phyloP scores from a whole-genome alignment of 163 green algal species.

The Scenedesmus sp. region DNA sequence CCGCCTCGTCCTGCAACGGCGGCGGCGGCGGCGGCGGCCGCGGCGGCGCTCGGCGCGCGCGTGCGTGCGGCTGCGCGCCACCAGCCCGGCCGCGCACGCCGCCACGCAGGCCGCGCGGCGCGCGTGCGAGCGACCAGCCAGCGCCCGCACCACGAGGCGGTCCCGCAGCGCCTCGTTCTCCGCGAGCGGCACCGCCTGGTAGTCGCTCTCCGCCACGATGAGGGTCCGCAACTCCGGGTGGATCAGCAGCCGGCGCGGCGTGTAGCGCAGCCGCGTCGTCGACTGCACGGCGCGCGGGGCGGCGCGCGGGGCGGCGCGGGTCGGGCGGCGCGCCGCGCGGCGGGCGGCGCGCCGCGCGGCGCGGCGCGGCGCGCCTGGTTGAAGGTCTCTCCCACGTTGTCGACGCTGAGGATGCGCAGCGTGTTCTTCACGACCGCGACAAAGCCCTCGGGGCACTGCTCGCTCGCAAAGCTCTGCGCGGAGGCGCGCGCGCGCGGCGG shows the following conservation, averaged over 20 bases:
- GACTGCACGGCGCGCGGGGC: too few species aligned
- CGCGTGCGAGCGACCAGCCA: background rate
- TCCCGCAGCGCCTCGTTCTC: slow-evolving; percentile 68
- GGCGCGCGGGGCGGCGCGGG: too few species aligned
- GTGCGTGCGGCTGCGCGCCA: too few species aligned
- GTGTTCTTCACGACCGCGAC: slow-evolving; percentile 88
- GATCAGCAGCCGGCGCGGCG: slow-evolving; percentile 88
- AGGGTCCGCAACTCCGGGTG: slow-evolving; percentile 79
- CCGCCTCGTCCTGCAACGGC: slow-evolving; percentile 35
- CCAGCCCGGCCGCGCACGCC: too few species aligned
- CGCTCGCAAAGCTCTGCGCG: slow-evolving; percentile 82
- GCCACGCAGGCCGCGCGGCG: background rate
- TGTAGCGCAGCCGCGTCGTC: slow-evolving; percentile 88
- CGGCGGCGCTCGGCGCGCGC: too few species aligned
- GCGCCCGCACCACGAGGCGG: slow-evolving; percentile 25
- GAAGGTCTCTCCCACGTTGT: slow-evolving; percentile 95
- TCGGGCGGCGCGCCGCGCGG: too few species aligned
- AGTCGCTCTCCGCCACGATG: slow-evolving; percentile 87
- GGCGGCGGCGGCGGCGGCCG: background rate
- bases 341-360: too few species aligned
- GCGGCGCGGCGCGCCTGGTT: slow-evolving; percentile 75
- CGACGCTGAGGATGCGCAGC: slow-evolving; percentile 92
- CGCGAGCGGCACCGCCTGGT: slow-evolving; percentile 73
- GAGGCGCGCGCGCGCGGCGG: too few species aligned
- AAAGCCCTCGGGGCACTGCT: slow-evolving; percentile 97